A percentile compares a stretch with the other conserved stretches of the same genome.
Evolutionary conservation across 2,329 filamentous ascomycete species (phyloP).

Genomic region (Botryosphaeria agaves): DNA sequence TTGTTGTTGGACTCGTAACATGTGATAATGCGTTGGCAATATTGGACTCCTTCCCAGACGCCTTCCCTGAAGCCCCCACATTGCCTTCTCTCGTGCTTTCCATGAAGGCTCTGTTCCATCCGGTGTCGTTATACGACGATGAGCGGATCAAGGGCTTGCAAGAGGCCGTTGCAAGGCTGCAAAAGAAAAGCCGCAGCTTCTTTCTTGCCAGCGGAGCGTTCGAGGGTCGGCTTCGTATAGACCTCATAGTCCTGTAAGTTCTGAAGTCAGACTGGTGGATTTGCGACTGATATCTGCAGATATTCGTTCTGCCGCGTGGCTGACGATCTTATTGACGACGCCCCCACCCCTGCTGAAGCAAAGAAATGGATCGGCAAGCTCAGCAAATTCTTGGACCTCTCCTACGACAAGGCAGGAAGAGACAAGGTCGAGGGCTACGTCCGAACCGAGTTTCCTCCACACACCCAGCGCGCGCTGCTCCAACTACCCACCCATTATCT

Average conservation of each 20-base stretch:
- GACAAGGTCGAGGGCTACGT: constrained; percentile 19
- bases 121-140: constrained; percentile 36
- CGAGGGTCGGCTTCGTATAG: constrained; percentile 47
- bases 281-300: too few relatives aligned
- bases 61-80: constrained; percentile 34
- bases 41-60: constrained; percentile 41
- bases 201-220: constrained; percentile 56
- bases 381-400: constrained; percentile 36
- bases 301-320: constrained; percentile 61
- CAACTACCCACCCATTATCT: constrained; percentile 42
- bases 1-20: constrained; percentile 50
- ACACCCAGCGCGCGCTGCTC: constrained; percentile 35
- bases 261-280: too few relatives aligned
- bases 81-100: constrained; percentile 33
- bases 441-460: constrained; percentile 32
- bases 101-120: constrained; percentile 32
- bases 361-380: constrained; percentile 41
- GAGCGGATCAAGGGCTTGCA: constrained; percentile 38
- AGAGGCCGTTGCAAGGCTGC: constrained; percentile 40
- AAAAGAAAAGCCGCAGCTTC: constrained; percentile 54
- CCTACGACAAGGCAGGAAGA: constrained; percentile 21
- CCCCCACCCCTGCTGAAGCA: constrained; percentile 34
- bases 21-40: constrained; percentile 55
- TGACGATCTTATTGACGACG: constrained; percentile 56
- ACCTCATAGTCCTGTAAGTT: constrained; percentile 44